phyloP scores from a whole-genome alignment of 768 basidiomycete species.

The Calvatia gigantea region DNA sequence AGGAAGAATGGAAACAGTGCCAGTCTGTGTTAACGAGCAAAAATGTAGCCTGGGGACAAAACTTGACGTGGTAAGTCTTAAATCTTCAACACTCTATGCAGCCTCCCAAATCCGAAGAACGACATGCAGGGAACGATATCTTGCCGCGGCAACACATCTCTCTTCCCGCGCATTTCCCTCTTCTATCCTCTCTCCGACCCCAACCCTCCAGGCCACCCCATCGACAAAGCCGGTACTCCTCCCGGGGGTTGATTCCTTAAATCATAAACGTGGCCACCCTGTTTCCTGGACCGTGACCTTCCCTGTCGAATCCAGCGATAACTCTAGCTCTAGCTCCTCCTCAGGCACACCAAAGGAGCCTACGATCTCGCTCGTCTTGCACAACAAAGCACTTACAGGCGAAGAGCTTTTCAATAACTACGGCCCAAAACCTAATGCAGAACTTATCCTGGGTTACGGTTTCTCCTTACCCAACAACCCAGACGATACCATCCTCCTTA shows the following conservation, averaged over 20 bases:
- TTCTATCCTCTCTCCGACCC: slow-evolving; percentile 58
- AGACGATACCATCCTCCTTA: slow-evolving; percentile 83
- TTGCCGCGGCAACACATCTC: slow-evolving; percentile 70
- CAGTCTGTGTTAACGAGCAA: slow-evolving; percentile 31
- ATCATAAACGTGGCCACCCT: slow-evolving; percentile 76
- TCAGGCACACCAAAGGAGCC: slow-evolving; percentile 21
- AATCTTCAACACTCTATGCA: not conserved
- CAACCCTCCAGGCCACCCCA: slow-evolving; percentile 21
- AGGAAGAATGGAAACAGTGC: slow-evolving; percentile 59
- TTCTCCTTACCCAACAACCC: slow-evolving; percentile 79
- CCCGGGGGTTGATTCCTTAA: slow-evolving; percentile 83
- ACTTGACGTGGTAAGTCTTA: slow-evolving; percentile 56
- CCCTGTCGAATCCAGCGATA: slow-evolving; percentile 22
- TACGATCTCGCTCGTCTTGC: slow-evolving; percentile 61
- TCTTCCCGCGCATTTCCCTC: slow-evolving; percentile 93
- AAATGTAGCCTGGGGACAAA: slow-evolving; percentile 39
- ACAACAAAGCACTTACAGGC: slow-evolving; percentile 34
- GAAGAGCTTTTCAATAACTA: slow-evolving; percentile 87
- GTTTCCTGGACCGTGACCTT: slow-evolving; percentile 76
- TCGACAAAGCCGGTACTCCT: slow-evolving; percentile 74
- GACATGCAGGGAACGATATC: slow-evolving; percentile 59
- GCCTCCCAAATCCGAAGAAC: slow-evolving; percentile 29
- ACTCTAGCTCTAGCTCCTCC: slow-evolving; percentile 8
- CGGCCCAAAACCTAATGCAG: slow-evolving; percentile 86
- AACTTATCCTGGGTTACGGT: slow-evolving; percentile 89